Conservation (phyloP, 73 alveolate genomes). For the Strombidium stylifer region DNA sequence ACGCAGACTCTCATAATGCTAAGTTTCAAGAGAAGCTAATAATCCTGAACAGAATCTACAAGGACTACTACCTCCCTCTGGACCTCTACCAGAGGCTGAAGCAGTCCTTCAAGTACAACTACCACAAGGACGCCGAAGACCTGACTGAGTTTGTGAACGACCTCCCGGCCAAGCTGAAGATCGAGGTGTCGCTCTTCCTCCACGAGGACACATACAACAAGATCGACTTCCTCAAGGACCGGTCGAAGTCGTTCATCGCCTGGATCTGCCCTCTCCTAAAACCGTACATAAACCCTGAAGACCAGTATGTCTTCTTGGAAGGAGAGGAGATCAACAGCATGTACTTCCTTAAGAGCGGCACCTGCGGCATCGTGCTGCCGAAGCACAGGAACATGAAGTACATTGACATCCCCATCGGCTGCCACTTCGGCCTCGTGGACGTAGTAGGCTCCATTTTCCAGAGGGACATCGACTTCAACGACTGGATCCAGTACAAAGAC, state of each 20-base stretch:
- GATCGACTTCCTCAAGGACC: constrained; percentile 26
- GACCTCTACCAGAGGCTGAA: constrained; percentile 4
- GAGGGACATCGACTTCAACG: neutral
- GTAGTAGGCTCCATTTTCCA: neutral
- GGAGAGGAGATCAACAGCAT: neutral
- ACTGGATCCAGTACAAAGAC: neutral
- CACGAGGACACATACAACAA: neutral
- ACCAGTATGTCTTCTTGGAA: neutral
- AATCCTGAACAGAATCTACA: neutral
- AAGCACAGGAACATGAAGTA: neutral
- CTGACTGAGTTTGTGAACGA: constrained; percentile 6
- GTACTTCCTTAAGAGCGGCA: neutral
- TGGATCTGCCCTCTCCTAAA: constrained; percentile 52
- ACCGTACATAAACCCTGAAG: neutral
- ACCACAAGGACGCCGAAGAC: constrained; percentile 6
- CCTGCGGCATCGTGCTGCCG: neutral
- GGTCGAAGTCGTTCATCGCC: constrained; percentile 33
- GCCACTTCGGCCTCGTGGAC: neutral
- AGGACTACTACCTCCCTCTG: constrained; percentile 16
- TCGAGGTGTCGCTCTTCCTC: neutral
- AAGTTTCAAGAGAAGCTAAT: constrained; percentile 23
- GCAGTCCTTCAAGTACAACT: constrained; percentile 12
- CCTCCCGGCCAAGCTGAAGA: neutral
- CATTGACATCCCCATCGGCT: neutral
- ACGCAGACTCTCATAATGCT: constrained; percentile 7